Conservation (phyloP, 495 filamentous ascomycete species). For the Hypoxylon lenormandii region DNA sequence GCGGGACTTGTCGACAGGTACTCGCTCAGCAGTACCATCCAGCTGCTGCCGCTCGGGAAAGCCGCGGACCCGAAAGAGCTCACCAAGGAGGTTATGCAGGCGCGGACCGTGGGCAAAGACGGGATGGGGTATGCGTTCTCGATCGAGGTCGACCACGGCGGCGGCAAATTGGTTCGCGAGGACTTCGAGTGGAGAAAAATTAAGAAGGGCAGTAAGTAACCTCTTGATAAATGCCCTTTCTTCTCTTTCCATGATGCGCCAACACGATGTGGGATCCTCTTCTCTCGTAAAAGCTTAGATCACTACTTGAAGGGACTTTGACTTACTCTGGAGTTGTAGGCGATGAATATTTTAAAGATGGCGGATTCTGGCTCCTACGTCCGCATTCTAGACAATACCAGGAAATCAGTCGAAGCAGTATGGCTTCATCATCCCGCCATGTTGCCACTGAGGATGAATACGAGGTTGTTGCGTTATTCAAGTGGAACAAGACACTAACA, state of each 20-base stretch:
- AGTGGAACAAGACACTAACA: conserved; percentile 8
- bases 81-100: conserved; percentile 1
- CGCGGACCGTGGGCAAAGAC: conserved; percentile 1
- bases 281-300: neutral
- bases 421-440: neutral
- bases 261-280: neutral
- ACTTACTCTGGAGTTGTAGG: neutral
- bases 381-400: neutral
- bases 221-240: neutral
- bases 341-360: neutral
- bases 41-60: neutral
- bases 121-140: conserved; percentile 3
- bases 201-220: conserved; percentile 10
- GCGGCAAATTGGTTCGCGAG: neutral
- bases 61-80: neutral
- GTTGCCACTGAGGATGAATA: neutral
- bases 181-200: conserved; percentile 8
- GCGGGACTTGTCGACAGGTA: neutral
- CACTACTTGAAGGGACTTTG: neutral
- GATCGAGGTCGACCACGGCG: conserved; percentile 3
- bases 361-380: conserved; percentile 4
- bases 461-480: conserved; percentile 9
- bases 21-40: conserved; percentile 2
- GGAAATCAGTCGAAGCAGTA: neutral
- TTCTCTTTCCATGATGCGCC: neutral